phyloP scores from a whole-genome alignment of 164 flowering plant species.

The Nymphaea thermarum region DNA sequence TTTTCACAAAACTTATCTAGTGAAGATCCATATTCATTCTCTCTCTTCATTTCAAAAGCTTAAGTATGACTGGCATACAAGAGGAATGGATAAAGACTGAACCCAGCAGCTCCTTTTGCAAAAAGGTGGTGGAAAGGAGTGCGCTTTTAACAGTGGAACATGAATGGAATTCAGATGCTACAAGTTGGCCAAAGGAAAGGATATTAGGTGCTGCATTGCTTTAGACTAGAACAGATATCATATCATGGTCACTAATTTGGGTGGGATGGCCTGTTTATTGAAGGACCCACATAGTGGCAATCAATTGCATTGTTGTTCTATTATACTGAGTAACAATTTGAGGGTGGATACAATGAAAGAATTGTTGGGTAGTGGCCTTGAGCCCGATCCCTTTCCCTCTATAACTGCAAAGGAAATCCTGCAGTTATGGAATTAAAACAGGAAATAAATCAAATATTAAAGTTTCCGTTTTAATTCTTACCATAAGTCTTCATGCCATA shows the following conservation, averaged over 20 bases:
- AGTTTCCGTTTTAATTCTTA: too few species aligned
- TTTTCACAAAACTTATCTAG: too few species aligned
- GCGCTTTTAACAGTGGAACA: not conserved
- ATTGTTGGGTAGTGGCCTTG: too few species aligned
- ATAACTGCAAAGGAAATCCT: too few species aligned
- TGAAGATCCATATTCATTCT: too few species aligned
- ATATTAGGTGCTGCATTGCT: not conserved
- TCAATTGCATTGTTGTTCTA: not conserved
- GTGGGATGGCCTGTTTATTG: not conserved
- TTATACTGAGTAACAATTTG: not conserved
- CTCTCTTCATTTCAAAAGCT: not conserved
- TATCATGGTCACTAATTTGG: not conserved
- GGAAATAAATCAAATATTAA: too few species aligned
- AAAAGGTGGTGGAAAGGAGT: not conserved
- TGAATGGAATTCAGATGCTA: not conserved
- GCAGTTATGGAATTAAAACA: too few species aligned
- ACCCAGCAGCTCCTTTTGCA: not conserved
- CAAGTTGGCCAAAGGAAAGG: not conserved
- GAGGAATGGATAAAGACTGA: not conserved
- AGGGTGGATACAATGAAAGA: too few species aligned
- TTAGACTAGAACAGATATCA: not conserved
- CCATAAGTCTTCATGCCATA: too few species aligned
- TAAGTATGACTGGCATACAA: not conserved
- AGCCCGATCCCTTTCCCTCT: too few species aligned
- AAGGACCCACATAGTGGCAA: not conserved